These are phyloP conservation scores for Vitrella brassicaformis DNA, from an alignment of 73 alveolate genomes.

Conservation along the genomic window DNA sequence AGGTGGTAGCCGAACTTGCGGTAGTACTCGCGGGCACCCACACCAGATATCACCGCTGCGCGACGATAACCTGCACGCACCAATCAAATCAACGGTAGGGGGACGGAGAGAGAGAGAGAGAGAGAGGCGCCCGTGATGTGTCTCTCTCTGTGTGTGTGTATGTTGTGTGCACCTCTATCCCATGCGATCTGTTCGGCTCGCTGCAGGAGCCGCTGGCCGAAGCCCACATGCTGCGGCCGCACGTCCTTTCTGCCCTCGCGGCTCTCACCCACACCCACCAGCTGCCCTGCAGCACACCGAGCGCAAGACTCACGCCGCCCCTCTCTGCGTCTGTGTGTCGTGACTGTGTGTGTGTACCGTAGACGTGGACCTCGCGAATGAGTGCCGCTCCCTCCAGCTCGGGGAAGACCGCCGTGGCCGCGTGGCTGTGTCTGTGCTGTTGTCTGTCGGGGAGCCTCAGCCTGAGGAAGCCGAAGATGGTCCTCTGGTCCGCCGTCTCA, in stretches of 20 bases:
- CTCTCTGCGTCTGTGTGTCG: too few species aligned
- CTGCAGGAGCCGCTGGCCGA: neutral
- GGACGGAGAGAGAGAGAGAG: too few species aligned
- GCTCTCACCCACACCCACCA: conserved; percentile 1
- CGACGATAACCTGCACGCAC: neutral
- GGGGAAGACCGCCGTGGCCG: neutral
- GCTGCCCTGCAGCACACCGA: neutral
- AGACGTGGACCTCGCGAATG: conserved; percentile 30
- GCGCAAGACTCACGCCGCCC: too few species aligned
- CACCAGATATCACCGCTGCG: neutral
- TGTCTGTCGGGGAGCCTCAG: neutral
- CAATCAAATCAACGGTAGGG: too few species aligned
- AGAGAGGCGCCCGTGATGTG: too few species aligned
- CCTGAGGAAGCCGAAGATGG: neutral
- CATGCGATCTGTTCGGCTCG: neutral
- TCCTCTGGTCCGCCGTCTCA: neutral
- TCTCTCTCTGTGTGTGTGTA: too few species aligned
- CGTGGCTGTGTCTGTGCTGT: too few species aligned
- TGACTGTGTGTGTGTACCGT: too few species aligned
- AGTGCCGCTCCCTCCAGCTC: conserved; percentile 17
- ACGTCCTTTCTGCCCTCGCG: conserved; percentile 3
- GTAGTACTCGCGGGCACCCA: neutral
- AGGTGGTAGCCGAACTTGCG: neutral
- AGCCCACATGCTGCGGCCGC: conserved; percentile 27
- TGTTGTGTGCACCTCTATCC: too few species aligned